phyloP scores from a whole-genome alignment of 129 eudicot species.

The Tagetes patula region DNA sequence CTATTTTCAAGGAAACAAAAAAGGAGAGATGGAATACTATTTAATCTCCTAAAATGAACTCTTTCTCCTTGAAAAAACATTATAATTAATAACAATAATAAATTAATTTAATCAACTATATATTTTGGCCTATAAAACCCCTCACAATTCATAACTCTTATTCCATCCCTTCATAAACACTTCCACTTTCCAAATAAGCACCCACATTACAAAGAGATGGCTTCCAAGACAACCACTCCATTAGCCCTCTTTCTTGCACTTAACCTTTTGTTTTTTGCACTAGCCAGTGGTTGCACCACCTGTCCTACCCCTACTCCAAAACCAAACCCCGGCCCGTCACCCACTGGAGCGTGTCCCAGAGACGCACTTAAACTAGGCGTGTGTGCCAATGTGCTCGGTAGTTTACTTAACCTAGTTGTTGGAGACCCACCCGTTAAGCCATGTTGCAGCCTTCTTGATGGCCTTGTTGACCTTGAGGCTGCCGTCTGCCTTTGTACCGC shows the following conservation, averaged over 20 bases:
- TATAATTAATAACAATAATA: no score
- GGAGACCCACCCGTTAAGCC: slow-evolving; percentile 54
- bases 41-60: no score
- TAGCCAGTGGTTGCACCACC: slow-evolving; percentile 42
- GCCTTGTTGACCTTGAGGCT: slow-evolving; percentile 62
- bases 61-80: neutral
- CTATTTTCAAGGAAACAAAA: no score
- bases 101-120: neutral
- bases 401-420: slow-evolving; percentile 29
- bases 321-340: slow-evolving; percentile 30
- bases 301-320: slow-evolving; percentile 39
- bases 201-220: slow-evolving; percentile 24
- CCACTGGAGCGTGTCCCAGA: slow-evolving; percentile 41
- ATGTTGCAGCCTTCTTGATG: slow-evolving; percentile 58
- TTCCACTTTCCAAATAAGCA: neutral
- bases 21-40: no score
- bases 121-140: slow-evolving; percentile 33
- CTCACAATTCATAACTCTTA: slow-evolving; percentile 1
- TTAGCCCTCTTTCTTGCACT: slow-evolving; percentile 44
- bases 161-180: slow-evolving; percentile 20
- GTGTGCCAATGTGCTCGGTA: slow-evolving; percentile 58
- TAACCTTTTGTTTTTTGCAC: slow-evolving; percentile 53
- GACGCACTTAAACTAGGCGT: slow-evolving; percentile 63
- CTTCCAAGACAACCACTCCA: slow-evolving; percentile 30
- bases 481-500: slow-evolving; percentile 78